A percentile compares a stretch with the other conserved stretches of the same genome.
phyloP scores from a whole-genome alignment of 2,329 filamentous ascomycete genomes.

The Acrocalymma vagum region DNA sequence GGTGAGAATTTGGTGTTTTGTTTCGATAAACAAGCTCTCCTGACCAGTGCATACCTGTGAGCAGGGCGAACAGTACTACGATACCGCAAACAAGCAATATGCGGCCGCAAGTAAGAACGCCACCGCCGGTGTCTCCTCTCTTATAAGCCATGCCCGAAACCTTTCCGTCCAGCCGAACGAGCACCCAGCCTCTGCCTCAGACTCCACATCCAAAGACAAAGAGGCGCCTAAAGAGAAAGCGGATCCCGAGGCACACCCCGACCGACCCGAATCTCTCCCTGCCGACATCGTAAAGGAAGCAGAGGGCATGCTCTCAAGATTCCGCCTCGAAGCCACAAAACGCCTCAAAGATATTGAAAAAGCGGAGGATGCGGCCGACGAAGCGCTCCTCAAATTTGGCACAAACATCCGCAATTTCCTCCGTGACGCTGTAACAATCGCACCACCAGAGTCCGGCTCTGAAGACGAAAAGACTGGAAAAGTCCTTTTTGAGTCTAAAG shows the following conservation, averaged over 20 bases:
- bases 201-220: conserved; percentile 21
- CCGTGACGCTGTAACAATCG: conserved; percentile 87
- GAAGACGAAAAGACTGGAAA: conserved; percentile 57
- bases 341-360: conserved; percentile 87
- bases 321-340: conserved; percentile 80
- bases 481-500: conserved; percentile 92
- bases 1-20: conserved; percentile 56
- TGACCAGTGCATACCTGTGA: conserved; percentile 11
- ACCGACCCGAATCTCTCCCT: conserved; percentile 55
- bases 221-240: conserved; percentile 20
- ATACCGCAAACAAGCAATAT: conserved; percentile 84
- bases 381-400: conserved; percentile 91
- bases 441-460: conserved; percentile 68
- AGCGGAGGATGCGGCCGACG: conserved; percentile 95
- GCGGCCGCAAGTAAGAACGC: conserved; percentile 82
- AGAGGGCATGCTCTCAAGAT: conserved; percentile 75
- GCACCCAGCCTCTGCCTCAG: conserved; percentile 22
- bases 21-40: neutral
- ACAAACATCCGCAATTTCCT: conserved; percentile 89
- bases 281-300: conserved; percentile 64
- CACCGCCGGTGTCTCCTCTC: conserved; percentile 77
- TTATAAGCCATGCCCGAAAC: conserved; percentile 77
- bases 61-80: conserved; percentile 85
- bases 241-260: conserved; percentile 41
- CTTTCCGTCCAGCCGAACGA: conserved; percentile 65